A percentile compares a stretch with the other conserved stretches of the same genome.
Evolutionary conservation across 2,329 filamentous ascomycete genomes (phyloP).

Genomic region (Ophiostoma ips): DNA sequence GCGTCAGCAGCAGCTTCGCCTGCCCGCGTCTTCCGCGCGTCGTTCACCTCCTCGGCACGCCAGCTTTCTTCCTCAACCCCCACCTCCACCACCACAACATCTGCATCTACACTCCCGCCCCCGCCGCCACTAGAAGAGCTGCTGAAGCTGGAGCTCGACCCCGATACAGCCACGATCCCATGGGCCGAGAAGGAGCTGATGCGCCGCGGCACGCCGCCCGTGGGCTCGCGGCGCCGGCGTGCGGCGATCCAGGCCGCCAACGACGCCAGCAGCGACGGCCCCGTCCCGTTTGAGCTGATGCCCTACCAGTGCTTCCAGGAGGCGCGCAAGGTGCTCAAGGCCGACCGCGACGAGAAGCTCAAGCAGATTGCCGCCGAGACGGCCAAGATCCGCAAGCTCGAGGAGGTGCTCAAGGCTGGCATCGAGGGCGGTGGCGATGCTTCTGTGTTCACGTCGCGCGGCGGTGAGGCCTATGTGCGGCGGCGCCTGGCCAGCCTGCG

Average conservation of each 20-base stretch:
- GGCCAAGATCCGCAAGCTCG: conserved; percentile 53
- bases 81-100: background rate
- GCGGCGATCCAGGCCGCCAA: conserved; percentile 41
- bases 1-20: background rate
- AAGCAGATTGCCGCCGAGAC: conserved; percentile 54
- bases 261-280: conserved; percentile 26
- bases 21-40: background rate
- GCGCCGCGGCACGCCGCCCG: conserved; percentile 52
- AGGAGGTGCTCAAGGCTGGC: conserved; percentile 28
- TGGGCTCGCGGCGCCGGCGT: conserved; percentile 76
- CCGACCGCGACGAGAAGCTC: conserved; percentile 72
- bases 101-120: conserved; percentile 14
- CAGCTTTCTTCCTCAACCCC: background rate
- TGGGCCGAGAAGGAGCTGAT: conserved; percentile 55
- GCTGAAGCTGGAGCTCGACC: conserved; percentile 38
- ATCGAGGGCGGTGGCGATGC: conserved; percentile 28
- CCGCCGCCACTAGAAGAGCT: conserved; percentile 12
- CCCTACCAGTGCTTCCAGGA: conserved; percentile 98
- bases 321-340: conserved; percentile 67
- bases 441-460: conserved; percentile 40
- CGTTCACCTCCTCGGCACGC: background rate
- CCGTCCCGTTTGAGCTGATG: conserved; percentile 80
- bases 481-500: conserved; percentile 55
- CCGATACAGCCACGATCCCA: conserved; percentile 50
- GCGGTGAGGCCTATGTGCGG: conserved; percentile 52